These are phyloP conservation scores for Gaeumannomyces tritici DNA, from an alignment of 2,329 filamentous ascomycete species.

Conservation along the genomic window DNA sequence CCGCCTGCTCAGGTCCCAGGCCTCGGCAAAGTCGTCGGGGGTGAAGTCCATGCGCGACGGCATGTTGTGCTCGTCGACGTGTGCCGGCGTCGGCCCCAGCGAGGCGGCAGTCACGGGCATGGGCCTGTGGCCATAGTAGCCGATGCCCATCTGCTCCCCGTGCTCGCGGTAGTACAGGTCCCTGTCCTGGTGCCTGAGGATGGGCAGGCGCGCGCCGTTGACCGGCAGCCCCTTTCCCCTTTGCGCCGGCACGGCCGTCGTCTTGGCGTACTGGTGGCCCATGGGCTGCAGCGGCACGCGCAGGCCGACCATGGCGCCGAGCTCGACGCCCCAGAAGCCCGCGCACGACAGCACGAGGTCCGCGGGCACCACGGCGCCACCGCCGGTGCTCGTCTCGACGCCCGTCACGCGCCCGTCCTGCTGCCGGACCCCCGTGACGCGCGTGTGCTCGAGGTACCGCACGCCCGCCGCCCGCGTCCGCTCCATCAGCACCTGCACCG, in stretches of 20 bases:
- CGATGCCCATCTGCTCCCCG: slow-evolving; percentile 52
- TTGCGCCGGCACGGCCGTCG: slow-evolving; percentile 35
- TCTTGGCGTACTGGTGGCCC: slow-evolving; percentile 56
- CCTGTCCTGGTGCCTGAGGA: slow-evolving; percentile 52
- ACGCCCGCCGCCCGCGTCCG: slow-evolving; percentile 49
- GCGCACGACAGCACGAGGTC: slow-evolving; percentile 55
- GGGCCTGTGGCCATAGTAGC: slow-evolving; percentile 53
- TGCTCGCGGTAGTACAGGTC: slow-evolving; percentile 58
- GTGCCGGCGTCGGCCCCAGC: slow-evolving; percentile 39
- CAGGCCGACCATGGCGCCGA: slow-evolving; percentile 51
- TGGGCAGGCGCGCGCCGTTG: slow-evolving; percentile 45
- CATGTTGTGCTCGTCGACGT: slow-evolving; percentile 51
- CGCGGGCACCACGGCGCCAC: slow-evolving; percentile 30
- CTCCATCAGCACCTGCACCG: slow-evolving; percentile 50
- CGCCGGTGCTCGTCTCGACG: slow-evolving; percentile 35
- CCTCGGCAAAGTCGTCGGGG: slow-evolving; percentile 47
- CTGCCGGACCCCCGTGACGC: slow-evolving; percentile 47
- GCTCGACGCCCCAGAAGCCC: slow-evolving; percentile 57
- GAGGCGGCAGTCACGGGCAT: slow-evolving; percentile 48
- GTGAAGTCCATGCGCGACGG: slow-evolving; percentile 54
- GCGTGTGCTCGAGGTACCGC: slow-evolving; percentile 43
- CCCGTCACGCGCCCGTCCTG: slow-evolving; percentile 41
- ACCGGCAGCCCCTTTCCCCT: not conserved
- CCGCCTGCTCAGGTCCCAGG: slow-evolving; percentile 46
- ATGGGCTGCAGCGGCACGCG: slow-evolving; percentile 49